Conservation (phyloP, 345 rosid species). For the Populus simonii region DNA sequence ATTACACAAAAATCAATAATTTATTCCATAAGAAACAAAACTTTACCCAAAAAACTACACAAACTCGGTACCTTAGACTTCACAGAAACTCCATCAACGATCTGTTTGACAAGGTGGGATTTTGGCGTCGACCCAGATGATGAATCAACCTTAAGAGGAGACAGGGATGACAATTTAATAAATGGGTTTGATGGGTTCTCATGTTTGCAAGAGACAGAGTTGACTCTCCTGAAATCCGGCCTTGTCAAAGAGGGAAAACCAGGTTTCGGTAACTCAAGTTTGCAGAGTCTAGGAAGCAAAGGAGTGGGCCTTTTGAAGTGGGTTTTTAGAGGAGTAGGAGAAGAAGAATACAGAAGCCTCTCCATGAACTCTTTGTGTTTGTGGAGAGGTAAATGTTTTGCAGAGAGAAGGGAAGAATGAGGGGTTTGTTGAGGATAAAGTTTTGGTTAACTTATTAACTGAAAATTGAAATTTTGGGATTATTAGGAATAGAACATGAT, state of each 20-base stretch:
- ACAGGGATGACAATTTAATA: conserved; percentile 14
- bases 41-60: not conserved
- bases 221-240: conserved; percentile 41
- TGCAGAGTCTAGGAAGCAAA: conserved; percentile 38
- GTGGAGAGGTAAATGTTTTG: conserved; percentile 12
- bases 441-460: conserved; percentile 11
- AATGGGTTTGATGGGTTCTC: conserved; percentile 25
- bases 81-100: conserved; percentile 28
- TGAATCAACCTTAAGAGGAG: conserved; percentile 27
- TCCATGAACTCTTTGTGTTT: conserved; percentile 59
- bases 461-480: conserved; percentile 16
- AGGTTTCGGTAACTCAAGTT: conserved; percentile 38
- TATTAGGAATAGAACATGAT: not conserved
- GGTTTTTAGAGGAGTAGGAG: conserved; percentile 42
- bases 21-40: not conserved
- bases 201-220: conserved; percentile 38
- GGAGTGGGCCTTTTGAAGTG: conserved; percentile 28
- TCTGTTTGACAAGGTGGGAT: conserved; percentile 31
- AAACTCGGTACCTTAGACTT: conserved; percentile 50
- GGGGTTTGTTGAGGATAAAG: conserved; percentile 30
- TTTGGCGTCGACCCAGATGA: conserved; percentile 31
- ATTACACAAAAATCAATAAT: not conserved
- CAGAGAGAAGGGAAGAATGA: not conserved
- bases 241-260: conserved; percentile 22
- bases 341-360: conserved; percentile 75